A percentile compares a stretch with the other conserved stretches of the same genome.
Conservation (phyloP, 441 rosid species). For the Lepidium campestre region DNA sequence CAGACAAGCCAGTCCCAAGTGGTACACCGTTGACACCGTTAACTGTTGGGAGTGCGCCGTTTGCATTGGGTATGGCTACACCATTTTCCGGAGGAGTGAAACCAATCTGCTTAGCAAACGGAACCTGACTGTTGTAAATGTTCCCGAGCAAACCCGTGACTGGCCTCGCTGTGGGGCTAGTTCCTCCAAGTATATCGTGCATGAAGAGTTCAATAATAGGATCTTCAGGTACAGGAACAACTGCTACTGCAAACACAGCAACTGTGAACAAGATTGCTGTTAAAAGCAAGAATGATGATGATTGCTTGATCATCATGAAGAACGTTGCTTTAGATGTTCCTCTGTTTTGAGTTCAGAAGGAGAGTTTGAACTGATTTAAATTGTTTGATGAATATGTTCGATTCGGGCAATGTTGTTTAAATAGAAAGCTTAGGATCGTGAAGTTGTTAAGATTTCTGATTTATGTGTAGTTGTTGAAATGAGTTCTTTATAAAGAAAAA, state of each 20-base stretch:
- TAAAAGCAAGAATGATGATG: constrained; percentile 26
- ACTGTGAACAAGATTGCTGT: constrained; percentile 23
- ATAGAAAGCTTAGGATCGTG: constrained; percentile 30
- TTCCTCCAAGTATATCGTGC: constrained; percentile 91
- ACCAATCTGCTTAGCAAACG: constrained; percentile 79
- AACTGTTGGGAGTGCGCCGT: constrained; percentile 77
- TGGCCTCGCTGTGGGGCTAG: constrained; percentile 81
- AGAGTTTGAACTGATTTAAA: constrained; percentile 6
- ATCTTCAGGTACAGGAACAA: constrained; percentile 38
- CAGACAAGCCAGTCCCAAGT: constrained; percentile 83
- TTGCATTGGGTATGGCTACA: constrained; percentile 76
- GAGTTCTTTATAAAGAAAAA: not conserved
- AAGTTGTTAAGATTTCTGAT: constrained; percentile 26
- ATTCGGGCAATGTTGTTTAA: constrained; percentile 13
- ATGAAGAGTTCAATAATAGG: constrained; percentile 70
- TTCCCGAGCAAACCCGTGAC: constrained; percentile 85
- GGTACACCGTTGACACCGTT: constrained; percentile 72
- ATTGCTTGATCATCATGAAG: constrained; percentile 38
- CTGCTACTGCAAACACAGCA: constrained; percentile 30
- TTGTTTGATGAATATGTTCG: constrained; percentile 23
- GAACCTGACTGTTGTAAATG: constrained; percentile 86
- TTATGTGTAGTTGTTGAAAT: constrained; percentile 39
- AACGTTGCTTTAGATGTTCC: not conserved
- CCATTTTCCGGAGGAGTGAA: constrained; percentile 57
- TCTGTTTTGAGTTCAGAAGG: not conserved